These are phyloP conservation scores for Diplocarpon mali DNA, from an alignment of 2,329 filamentous ascomycete species.

Conservation along the genomic window DNA sequence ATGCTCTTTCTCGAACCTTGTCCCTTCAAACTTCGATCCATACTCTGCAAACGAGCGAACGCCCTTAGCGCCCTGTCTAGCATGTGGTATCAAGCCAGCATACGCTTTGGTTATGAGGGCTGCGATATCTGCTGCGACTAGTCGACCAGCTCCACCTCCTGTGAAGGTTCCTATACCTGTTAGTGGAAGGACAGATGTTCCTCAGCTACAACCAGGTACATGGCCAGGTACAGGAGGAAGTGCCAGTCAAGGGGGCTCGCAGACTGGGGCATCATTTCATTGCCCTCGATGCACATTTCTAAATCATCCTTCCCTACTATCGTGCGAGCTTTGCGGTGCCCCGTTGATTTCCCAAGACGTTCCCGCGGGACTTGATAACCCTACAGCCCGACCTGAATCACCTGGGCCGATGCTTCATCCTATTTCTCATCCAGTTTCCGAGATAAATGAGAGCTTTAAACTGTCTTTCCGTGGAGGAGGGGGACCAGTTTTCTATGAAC, in stretches of 20 bases:
- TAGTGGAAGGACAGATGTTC: constrained; percentile 16
- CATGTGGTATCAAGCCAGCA: constrained; percentile 87
- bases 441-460: constrained; percentile 69
- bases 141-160: constrained; percentile 31
- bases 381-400: constrained; percentile 52
- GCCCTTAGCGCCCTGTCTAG: constrained; percentile 73
- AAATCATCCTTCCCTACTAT: constrained; percentile 76
- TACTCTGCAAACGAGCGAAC: constrained; percentile 68
- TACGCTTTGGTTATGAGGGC: constrained; percentile 77
- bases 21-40: constrained; percentile 89
- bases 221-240: constrained; percentile 6
- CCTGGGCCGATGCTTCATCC: constrained; percentile 56
- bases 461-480: constrained; percentile 85
- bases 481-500: constrained; percentile 80
- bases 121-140: constrained; percentile 63
- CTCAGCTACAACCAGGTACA: constrained; percentile 18
- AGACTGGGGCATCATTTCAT: constrained; percentile 37
- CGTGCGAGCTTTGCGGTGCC: constrained; percentile 86
- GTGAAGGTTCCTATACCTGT: constrained; percentile 24
- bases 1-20: constrained; percentile 86
- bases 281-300: constrained; percentile 89
- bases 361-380: constrained; percentile 31
- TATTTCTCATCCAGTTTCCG: constrained; percentile 30
- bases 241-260: no score
- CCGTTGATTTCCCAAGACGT: constrained; percentile 49